A percentile compares a stretch with the other conserved stretches of the same genome.
Conservation (phyloP, 495 filamentous ascomycete genomes). For the Rhizodiscina lignyota region DNA sequence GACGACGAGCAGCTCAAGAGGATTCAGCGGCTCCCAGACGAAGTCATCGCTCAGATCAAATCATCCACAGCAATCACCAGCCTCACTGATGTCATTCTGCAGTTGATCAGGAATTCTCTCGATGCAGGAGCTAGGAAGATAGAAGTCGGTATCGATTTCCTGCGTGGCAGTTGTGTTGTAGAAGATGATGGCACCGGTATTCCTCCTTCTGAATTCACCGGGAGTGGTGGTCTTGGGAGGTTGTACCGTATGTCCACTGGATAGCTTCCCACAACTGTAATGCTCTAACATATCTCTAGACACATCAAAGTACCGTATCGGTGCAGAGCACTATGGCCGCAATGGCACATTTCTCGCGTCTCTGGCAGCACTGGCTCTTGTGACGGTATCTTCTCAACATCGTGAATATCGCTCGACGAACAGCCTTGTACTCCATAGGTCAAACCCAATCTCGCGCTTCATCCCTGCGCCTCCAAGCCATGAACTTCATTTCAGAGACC, state of each 20-base stretch:
- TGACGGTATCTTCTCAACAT: constrained; percentile 69
- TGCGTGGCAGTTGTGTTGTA: constrained; percentile 60
- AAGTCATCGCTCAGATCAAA: constrained; percentile 72
- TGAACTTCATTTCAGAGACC: constrained; percentile 32
- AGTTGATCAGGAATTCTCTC: constrained; percentile 72
- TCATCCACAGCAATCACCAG: constrained; percentile 67
- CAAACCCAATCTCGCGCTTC: constrained; percentile 49
- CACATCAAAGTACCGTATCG: constrained; percentile 50
- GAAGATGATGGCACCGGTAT: constrained; percentile 86
- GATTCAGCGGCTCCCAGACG: constrained; percentile 56
- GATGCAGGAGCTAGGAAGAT: constrained; percentile 64
- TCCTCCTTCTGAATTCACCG: constrained; percentile 46
- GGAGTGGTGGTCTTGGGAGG: constrained; percentile 56
- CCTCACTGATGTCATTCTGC: constrained; percentile 53
- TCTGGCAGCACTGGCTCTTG: constrained; percentile 54
- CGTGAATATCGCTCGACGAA: constrained; percentile 44
- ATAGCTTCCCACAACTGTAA: constrained; percentile 28
- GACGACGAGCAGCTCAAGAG: too few relatives aligned
- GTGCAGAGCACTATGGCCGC: constrained; percentile 40
- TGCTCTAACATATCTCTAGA: constrained; percentile 21
- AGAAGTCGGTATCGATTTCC: constrained; percentile 55
- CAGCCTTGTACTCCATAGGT: constrained; percentile 53
- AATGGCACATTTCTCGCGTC: constrained; percentile 66
- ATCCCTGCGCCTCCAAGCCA: constrained; percentile 47
- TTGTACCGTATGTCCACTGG: too few relatives aligned